Evolutionary conservation across 73 alveolate genomes (phyloP).

Genomic region (Paramecium sexaurelia): DNA sequence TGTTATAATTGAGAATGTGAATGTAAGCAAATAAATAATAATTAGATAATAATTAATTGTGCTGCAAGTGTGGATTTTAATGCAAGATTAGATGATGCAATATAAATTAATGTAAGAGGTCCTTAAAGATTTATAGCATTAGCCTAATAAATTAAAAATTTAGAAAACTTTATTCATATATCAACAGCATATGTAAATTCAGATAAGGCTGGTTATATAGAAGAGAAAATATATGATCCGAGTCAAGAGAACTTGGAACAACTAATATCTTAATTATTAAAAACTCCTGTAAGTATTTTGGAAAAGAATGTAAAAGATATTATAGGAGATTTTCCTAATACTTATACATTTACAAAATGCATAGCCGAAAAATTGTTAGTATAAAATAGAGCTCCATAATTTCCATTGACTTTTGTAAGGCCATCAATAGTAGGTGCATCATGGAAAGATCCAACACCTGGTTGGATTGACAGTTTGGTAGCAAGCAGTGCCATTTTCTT

Average conservation of each 20-base stretch:
- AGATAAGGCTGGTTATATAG: slow-evolving; percentile 83
- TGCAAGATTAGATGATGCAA: slow-evolving; percentile 81
- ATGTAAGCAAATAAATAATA: slow-evolving; percentile 4
- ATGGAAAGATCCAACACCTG: slow-evolving; percentile 86
- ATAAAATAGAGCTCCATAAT: slow-evolving; percentile 65
- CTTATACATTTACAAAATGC: slow-evolving; percentile 88
- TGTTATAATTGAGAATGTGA: slow-evolving; percentile 64
- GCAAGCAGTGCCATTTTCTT: slow-evolving; percentile 86
- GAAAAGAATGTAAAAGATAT: slow-evolving; percentile 73
- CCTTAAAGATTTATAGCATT: slow-evolving; percentile 73
- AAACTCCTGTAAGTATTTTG: slow-evolving; percentile 72
- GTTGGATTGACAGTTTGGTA: slow-evolving; percentile 94
- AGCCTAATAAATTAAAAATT: slow-evolving; percentile 70
- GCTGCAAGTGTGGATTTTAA: slow-evolving; percentile 86
- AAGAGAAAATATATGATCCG: slow-evolving; percentile 85
- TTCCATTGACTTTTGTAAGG: slow-evolving; percentile 80
- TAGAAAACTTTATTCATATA: slow-evolving; percentile 77
- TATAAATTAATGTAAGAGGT: slow-evolving; percentile 80
- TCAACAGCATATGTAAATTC: slow-evolving; percentile 80
- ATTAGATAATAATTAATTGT: slow-evolving; percentile 73
- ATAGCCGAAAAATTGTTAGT: slow-evolving; percentile 82
- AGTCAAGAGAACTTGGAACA: slow-evolving; percentile 62
- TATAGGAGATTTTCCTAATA: slow-evolving; percentile 86
- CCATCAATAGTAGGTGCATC: slow-evolving; percentile 91
- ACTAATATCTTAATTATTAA: slow-evolving; percentile 66